Base-by-base conservation (phyloP, 2,329 filamentous ascomycete species). In the Fusarium chuoi region DNA sequence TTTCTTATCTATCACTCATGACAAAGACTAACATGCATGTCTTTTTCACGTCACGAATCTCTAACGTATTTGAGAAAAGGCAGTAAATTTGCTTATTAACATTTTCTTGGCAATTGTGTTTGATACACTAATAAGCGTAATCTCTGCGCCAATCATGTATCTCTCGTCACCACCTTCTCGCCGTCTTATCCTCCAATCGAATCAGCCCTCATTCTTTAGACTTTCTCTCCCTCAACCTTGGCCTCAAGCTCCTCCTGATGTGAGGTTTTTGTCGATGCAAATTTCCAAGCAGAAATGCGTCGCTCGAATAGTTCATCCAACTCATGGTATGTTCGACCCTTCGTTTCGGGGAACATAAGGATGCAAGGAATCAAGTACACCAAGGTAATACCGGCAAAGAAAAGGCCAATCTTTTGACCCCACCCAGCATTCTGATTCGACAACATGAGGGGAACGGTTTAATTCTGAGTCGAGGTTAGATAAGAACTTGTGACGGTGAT, bases 211-310 rank as follows among this genome's bases (percentile, higher is more conserved):
- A 33, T 44, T 24, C 1, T 24, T 35, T 7, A 51, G 6, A 35
- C 48, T 12, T 35, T 51, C 9, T 35, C 22, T 51, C 15, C 15
- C 1, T 0, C 1, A 3, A 3, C 6, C 6, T 6, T 24, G 22
- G 30, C 30, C 30, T 35, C 11, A 7, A 51, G n/a, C 3, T 51
- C 48, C 10, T 35, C 30, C 6, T 24, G n/a, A 6, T 52, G 30
- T 5, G 30, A 52, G 7, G 48, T 52, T 20, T 4, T 36, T 24
- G 30, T 52, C 5, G 30, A 52, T 11, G 30, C 48, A 10, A 52
- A 52, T 14, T 20, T 52, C 30, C 30, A 52, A 20, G 48, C 48
- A 14, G 48, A 13, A 24, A 52, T 4, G 5, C n/a, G 48, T 36
- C 48, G 15, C 8, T 35, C 48, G 7, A 52, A 52, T 24, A 52